Base-by-base conservation (phyloP, 495 filamentous ascomycete species). In the Trichoderma asperelloides region DNA sequence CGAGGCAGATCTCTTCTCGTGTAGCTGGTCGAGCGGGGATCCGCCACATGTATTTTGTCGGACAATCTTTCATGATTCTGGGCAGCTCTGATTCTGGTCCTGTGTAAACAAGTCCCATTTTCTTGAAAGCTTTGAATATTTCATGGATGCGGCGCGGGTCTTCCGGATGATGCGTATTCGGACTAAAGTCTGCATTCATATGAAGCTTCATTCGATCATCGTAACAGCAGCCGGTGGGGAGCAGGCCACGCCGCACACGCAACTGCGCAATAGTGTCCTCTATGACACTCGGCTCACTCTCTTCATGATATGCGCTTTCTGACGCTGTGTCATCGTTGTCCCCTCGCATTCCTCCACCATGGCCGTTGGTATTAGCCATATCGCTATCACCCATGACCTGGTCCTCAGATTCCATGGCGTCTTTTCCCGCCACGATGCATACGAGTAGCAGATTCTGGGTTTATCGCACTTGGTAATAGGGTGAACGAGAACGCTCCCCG, bases 191-290 rank as follows among this genome's bases (percentile, higher is more conserved):
- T 6, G 92, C 84, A 71, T 96, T 96, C 43, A 88, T 88, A 72
- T 98, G 95, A 68, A 90, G 88, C 65, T 92, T 90, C 95, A 98
- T 98, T 23, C 93, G 86, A 28, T 86, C 84, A 78, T 98, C 95
- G 74, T 97, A 98, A 70, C 92, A 95, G 55, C 89, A 83, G 43
- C 96, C 88, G 9, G 91, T 89, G 5, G 91, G 78, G 62, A 92
- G 77, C 28, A 75, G 47, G 23, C 76, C 72, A 55, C 74, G 74
- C 23, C 74, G 69, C 16, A 60, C 27, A 12, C 62, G 67, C 30
- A 74, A 64, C 3, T 66, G 55, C 12, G 69, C 63, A 8, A 73
- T 75, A 2, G 40, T 39, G 18, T 60, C 55, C 16, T 60, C 55
- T 15, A 60, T 27, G 16, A 30, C 55, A 13, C 55, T 60, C 27